Percentiles rank a stretch among this genome's conserved stretches.
phyloP scores from a whole-genome alignment of 2,329 filamentous ascomycete genomes.

The Diaporthe citri region DNA sequence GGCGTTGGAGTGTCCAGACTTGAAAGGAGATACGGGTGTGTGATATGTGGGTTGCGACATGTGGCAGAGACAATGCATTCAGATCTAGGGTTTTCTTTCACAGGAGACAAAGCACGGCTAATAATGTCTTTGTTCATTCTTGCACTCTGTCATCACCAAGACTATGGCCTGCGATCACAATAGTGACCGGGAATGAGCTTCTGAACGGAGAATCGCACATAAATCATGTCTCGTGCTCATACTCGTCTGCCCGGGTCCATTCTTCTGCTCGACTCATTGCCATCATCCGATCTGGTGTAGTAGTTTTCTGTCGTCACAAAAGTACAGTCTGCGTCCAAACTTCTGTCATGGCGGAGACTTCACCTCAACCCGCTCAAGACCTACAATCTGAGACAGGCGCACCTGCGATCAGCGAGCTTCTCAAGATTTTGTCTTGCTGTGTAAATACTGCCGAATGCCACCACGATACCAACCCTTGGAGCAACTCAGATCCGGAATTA shows the following conservation, averaged over 20 bases:
- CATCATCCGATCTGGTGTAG: not conserved
- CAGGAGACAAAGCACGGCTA: conserved; percentile 8
- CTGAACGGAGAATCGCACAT: not conserved
- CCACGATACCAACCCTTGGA: conserved; percentile 13
- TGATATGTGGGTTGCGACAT: conserved; percentile 15
- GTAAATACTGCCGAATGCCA: not conserved
- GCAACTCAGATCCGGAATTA: not conserved
- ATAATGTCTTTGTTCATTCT: conserved; percentile 14
- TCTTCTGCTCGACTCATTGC: not conserved
- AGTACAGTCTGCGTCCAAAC: not conserved
- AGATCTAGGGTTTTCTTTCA: not conserved
- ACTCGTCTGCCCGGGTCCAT: not conserved
- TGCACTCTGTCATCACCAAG: not conserved
- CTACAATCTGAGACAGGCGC: not conserved
- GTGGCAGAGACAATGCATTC: not conserved
- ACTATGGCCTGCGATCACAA: not conserved
- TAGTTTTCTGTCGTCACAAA: no score
- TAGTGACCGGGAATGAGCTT: not conserved
- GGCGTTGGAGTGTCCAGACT: conserved; percentile 1
- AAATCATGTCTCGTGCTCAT: not conserved
- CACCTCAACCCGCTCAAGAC: not conserved
- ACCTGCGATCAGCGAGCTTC: not conserved
- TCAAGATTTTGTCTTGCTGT: not conserved
- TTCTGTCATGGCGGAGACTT: not conserved
- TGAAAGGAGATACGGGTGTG: conserved; percentile 13